Base-by-base conservation (phyloP, 257 asterid genomes). In the Solanum dulcamara region DNA sequence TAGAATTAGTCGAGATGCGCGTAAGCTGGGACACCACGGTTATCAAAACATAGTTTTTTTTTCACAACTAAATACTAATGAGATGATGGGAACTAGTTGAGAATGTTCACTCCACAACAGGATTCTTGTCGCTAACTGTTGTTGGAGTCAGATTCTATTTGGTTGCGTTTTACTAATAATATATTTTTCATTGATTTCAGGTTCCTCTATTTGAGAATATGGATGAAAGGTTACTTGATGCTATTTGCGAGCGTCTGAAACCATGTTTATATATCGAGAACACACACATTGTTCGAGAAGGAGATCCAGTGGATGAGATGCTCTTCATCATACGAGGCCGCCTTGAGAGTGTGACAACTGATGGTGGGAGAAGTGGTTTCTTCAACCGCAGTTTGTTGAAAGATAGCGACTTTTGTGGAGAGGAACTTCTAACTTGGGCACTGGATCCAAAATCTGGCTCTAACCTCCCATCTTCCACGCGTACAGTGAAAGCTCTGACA, bases 221-320 rank as follows among this genome's bases (percentile, higher is more conserved):
- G 98, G 99, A 97, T 48, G 99, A 97, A 91, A 90, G 98, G 85
- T 85, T 97, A 89, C 97, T 97, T 1, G 99, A 97, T 85, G 99
- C 99, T 87, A 97, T 97, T 68, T 97, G 99, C 81, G 98, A 97
- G 91, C 88, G 98, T 90, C 91, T 97, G 59, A 93, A 95, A 87
- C 98, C 99, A 46, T 93, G 96, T 83, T 84, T 97, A 38, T 95
- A 89, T 93, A 97, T 98, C 0, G 98, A 97, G 89, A 91, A 80
- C 24, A 94, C 97, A 6, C 95, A 95, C 89, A 91, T 97, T 24
- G 98, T 97, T 51, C 93, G 98, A n/a, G 99, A 97, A 91, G 99
- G 99, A 26, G 99, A 97, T 85, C 99, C 99, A 1, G 99, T 97
- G 2, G 98, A 94, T 32, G 98, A 97, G 91, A 97, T 97, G 99